These are phyloP conservation scores for Musa acuminata DNA, from an alignment of 176 grass and related monocot genomes.

Conservation along the genomic window DNA sequence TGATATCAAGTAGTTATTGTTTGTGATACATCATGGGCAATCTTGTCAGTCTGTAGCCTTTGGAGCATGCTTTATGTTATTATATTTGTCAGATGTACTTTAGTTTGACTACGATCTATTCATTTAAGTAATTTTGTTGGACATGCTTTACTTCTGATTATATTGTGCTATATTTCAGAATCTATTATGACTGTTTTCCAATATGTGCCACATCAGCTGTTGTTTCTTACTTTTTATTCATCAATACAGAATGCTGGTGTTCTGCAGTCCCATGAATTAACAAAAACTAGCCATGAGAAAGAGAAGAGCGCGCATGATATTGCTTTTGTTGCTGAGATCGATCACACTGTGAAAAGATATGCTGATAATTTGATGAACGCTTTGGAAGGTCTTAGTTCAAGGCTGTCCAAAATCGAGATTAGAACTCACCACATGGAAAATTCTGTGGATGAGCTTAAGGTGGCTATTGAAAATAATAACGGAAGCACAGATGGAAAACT, in stretches of 20 bases:
- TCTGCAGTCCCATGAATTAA: slow-evolving; percentile 40
- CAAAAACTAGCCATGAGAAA: slow-evolving; percentile 45
- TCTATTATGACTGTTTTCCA: background rate
- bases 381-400: slow-evolving; percentile 65
- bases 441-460: slow-evolving; percentile 54
- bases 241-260: slow-evolving; percentile 36
- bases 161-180: background rate
- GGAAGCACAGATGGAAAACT: slow-evolving; percentile 77
- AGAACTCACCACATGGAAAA: slow-evolving; percentile 61
- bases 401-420: slow-evolving; percentile 59
- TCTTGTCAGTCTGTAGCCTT: background rate
- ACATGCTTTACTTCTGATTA: background rate
- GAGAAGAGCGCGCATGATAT: slow-evolving; percentile 36
- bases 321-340: slow-evolving; percentile 55
- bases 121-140: background rate
- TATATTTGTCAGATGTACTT: background rate
- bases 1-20: background rate
- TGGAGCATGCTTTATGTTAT: background rate
- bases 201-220: background rate
- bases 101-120: background rate
- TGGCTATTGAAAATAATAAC: slow-evolving; percentile 53
- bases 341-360: slow-evolving; percentile 76
- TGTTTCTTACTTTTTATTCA: background rate
- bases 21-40: background rate
- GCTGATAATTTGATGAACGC: slow-evolving; percentile 66